Percentiles rank a stretch among this genome's conserved stretches.
Evolutionary conservation across 352 stramenopile species (phyloP).

Genomic region (Globisporangium yorkense): DNA sequence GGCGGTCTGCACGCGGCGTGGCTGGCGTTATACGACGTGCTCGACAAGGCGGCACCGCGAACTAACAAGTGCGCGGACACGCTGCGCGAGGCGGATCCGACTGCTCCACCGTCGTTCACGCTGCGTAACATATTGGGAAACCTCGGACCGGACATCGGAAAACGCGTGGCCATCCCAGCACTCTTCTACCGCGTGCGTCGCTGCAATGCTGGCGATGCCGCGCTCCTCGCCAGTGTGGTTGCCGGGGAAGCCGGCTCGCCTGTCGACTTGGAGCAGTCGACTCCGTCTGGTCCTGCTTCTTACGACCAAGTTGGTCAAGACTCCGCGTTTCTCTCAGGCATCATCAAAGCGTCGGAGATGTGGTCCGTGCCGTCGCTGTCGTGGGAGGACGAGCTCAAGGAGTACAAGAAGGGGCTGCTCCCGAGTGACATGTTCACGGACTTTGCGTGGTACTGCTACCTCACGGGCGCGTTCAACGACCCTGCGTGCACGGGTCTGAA

Average conservation of each 20-base stretch:
- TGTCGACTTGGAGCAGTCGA: background rate
- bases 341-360: no score
- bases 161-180: background rate
- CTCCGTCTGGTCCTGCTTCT: background rate
- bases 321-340: no score
- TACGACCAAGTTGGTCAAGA: background rate
- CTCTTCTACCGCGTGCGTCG: background rate
- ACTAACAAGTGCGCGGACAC: conserved; percentile 2
- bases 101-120: background rate
- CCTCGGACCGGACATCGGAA: background rate
- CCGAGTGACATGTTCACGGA: no score
- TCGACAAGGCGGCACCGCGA: background rate
- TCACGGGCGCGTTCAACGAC: no score
- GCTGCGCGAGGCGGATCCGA: background rate
- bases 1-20: background rate
- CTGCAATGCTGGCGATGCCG: background rate
- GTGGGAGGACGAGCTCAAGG: no score
- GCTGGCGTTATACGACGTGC: background rate
- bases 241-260: background rate
- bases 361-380: no score
- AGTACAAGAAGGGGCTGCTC: no score
- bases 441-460: no score
- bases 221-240: background rate
- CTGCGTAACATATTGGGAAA: background rate
- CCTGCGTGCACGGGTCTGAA: no score